Evolutionary conservation across 129 eudicot genomes (phyloP).

Genomic region (Tanacetum coccineum): DNA sequence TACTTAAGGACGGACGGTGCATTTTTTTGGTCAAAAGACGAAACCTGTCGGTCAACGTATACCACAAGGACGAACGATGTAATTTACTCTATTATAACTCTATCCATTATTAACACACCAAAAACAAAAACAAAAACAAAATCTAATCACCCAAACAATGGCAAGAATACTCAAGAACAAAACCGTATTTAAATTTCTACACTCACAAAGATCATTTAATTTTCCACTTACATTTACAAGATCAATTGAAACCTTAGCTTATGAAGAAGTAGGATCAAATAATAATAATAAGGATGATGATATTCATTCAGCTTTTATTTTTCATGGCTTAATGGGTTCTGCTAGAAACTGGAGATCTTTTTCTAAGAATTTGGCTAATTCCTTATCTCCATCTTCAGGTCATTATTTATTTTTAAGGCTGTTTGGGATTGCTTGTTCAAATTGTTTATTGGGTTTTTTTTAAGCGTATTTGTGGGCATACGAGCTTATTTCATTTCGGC

Average conservation of each 20-base stretch:
- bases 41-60: too few relatives aligned
- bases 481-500: too few relatives aligned
- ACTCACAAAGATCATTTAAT: conserved; percentile 23
- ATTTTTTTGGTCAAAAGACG: too few relatives aligned
- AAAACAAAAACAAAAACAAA: too few relatives aligned
- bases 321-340: conserved; percentile 88
- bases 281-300: conserved; percentile 35
- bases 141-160: too few relatives aligned
- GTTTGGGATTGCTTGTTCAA: too few relatives aligned
- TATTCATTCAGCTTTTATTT: conserved; percentile 55
- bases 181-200: conserved; percentile 32
- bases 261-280: conserved; percentile 62
- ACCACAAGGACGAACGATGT: too few relatives aligned
- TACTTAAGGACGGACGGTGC: too few relatives aligned
- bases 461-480: too few relatives aligned
- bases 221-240: conserved; percentile 35
- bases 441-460: too few relatives aligned
- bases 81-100: too few relatives aligned
- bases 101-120: too few relatives aligned
- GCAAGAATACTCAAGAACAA: conserved; percentile 23
- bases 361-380: conserved; percentile 60
- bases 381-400: conserved; percentile 55
- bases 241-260: conserved; percentile 70
- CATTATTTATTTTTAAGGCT: background rate
- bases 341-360: conserved; percentile 91